A percentile compares a stretch with the other conserved stretches of the same genome.
These are phyloP conservation scores for Linum usitatissimum DNA, from an alignment of 345 rosid species.

Conservation along the genomic window DNA sequence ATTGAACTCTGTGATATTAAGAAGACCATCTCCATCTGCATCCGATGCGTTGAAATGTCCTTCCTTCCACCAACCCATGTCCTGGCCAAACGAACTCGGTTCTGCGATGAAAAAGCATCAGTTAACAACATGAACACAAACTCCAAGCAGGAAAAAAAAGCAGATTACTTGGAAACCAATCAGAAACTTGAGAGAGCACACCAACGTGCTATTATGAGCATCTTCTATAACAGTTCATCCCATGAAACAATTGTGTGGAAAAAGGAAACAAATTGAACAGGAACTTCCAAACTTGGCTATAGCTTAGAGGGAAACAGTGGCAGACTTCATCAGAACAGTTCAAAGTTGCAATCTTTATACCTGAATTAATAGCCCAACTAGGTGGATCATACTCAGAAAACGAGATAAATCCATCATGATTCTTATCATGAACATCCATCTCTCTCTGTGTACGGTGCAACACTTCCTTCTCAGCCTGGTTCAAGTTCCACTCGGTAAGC, in stretches of 20 bases:
- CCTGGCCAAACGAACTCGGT: slow-evolving; percentile 45
- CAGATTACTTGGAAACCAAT: no score
- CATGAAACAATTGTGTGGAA: no score
- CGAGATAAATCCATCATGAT: slow-evolving; percentile 68
- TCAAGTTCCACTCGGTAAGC: slow-evolving; percentile 76
- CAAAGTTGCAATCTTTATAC: slow-evolving; percentile 19
- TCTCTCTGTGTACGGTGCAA: slow-evolving; percentile 74
- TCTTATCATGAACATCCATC: slow-evolving; percentile 83
- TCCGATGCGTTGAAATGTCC: slow-evolving; percentile 96
- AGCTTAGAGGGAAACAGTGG: no score
- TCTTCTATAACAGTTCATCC: no score
- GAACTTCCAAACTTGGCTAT: no score
- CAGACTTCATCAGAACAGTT: not conserved
- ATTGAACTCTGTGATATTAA: slow-evolving; percentile 84
- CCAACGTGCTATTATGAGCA: no score
- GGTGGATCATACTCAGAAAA: slow-evolving; percentile 87
- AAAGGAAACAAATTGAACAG: no score
- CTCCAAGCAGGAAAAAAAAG: no score
- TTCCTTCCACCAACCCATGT: slow-evolving; percentile 99
- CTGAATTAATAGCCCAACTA: slow-evolving; percentile 63
- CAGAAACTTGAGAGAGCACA: no score
- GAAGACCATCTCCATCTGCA: slow-evolving; percentile 77
- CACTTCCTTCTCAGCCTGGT: slow-evolving; percentile 61
- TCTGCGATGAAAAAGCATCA: not conserved
- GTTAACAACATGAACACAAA: no score